Evolutionary conservation across 2,329 filamentous ascomycete genomes (phyloP).

Genomic region (Colletotrichum somersetense): DNA sequence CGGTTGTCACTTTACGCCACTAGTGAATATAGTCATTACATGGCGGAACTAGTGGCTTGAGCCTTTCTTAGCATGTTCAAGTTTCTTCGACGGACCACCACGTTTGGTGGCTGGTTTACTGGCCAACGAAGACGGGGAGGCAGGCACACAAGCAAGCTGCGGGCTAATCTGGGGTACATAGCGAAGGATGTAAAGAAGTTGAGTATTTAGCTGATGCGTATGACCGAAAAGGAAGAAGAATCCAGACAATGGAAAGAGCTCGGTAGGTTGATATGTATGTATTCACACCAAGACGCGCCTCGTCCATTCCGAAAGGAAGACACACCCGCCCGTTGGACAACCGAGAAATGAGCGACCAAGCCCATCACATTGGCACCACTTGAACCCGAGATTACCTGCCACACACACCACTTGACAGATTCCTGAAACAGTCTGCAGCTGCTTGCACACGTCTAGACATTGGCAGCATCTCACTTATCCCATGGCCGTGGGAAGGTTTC

Average conservation of each 20-base stretch:
- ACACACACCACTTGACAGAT: background rate
- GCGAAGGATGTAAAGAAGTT: background rate
- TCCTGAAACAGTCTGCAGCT: background rate
- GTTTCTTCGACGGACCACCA: too few species aligned
- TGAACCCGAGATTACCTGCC: slow-evolving; percentile 22
- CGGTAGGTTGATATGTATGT: too few species aligned
- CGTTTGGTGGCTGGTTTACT: background rate
- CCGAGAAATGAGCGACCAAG: slow-evolving; percentile 4
- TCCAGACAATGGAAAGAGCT: too few species aligned
- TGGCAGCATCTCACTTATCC: background rate
- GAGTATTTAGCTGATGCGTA: too few species aligned
- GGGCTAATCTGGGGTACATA: slow-evolving; percentile 5
- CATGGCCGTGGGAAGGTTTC: background rate
- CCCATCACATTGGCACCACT: background rate
- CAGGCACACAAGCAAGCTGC: background rate
- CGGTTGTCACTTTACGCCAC: background rate
- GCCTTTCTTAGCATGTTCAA: background rate
- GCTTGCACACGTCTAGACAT: background rate
- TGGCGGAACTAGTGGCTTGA: background rate
- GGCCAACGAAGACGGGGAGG: background rate
- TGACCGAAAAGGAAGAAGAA: too few species aligned
- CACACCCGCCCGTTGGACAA: slow-evolving; percentile 1
- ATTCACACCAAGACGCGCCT: background rate
- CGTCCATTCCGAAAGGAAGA: background rate
- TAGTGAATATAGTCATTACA: background rate